These are phyloP conservation scores for Saccharomycopsis crataegensis DNA, from an alignment of 1,139 yeast species.

Conservation along the genomic window DNA sequence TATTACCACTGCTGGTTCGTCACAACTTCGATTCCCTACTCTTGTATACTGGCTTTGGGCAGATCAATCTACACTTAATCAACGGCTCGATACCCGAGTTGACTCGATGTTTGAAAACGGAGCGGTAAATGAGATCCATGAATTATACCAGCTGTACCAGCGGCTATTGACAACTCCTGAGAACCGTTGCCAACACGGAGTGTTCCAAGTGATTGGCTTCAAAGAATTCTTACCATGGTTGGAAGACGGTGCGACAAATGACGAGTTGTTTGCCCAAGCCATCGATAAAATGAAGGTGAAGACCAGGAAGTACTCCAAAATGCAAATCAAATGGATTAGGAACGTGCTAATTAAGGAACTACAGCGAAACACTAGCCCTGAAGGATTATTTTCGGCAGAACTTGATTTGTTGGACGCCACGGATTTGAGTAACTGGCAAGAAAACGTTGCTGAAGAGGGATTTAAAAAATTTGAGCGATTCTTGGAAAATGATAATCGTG, in stretches of 20 bases:
- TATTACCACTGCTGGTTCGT: too few relatives aligned
- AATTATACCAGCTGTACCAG: slow-evolving; percentile 42
- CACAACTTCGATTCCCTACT: slow-evolving; percentile 40
- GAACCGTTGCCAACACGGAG: slow-evolving; percentile 58
- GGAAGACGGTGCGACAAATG: slow-evolving; percentile 25
- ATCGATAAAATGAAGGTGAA: slow-evolving; percentile 72
- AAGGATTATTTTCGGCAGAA: slow-evolving; percentile 37
- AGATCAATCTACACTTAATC: slow-evolving; percentile 49
- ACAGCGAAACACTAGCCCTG: slow-evolving; percentile 42
- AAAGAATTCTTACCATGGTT: slow-evolving; percentile 88
- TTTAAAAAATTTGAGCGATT: slow-evolving; percentile 40
- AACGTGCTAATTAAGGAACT: slow-evolving; percentile 63
- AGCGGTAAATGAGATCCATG: slow-evolving; percentile 61
- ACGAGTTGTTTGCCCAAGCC: slow-evolving; percentile 36
- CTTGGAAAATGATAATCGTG: slow-evolving; percentile 24
- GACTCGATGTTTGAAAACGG: slow-evolving; percentile 71
- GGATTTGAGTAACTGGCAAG: slow-evolving; percentile 53
- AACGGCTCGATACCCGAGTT: slow-evolving; percentile 68
- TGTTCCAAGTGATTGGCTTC: slow-evolving; percentile 95
- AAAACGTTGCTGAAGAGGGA: slow-evolving; percentile 51
- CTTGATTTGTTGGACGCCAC: slow-evolving; percentile 72
- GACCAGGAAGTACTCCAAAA: slow-evolving; percentile 81
- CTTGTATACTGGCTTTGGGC: slow-evolving; percentile 81
- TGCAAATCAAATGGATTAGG: slow-evolving; percentile 89
- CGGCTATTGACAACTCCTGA: slow-evolving; percentile 6